These are phyloP conservation scores for Boletus sp. DNA, from an alignment of 1,284 basidiomycete genomes.

Conservation along the genomic window DNA sequence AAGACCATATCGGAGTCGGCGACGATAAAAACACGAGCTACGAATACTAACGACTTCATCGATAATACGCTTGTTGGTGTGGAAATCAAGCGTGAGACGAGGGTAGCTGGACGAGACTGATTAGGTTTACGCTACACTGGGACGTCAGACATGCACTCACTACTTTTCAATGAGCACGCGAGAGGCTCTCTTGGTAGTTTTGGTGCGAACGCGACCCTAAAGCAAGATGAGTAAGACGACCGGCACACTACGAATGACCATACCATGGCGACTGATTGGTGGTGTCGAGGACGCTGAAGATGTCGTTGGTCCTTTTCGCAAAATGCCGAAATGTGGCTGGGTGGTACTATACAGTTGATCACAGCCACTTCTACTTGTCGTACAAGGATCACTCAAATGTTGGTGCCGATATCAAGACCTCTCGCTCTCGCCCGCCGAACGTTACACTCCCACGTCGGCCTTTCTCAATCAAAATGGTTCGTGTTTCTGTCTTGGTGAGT, in stretches of 20 bases:
- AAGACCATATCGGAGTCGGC: conserved; percentile 3
- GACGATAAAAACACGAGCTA: not conserved
- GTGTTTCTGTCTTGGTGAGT: conserved; percentile 82
- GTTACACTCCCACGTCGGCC: conserved; percentile 1
- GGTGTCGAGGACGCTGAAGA: conserved; percentile 29
- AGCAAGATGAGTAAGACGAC: conserved; percentile 6
- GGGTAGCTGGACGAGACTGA: conserved; percentile 71
- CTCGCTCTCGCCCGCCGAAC: not conserved
- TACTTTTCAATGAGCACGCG: conserved; percentile 99
- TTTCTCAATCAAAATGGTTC: conserved; percentile 65
- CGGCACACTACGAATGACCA: not conserved
- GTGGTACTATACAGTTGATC: conserved; percentile 35
- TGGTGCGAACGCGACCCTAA: conserved; percentile 99
- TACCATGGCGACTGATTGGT: conserved; percentile 53
- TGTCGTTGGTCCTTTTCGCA: conserved; percentile 17
- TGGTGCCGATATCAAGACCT: conserved; percentile 14
- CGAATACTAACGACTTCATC: conserved; percentile 88
- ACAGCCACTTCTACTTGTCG: conserved; percentile 41
- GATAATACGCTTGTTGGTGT: conserved; percentile 99
- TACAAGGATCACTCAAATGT: not conserved
- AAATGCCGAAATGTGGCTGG: conserved; percentile 37
- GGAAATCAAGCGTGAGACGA: conserved; percentile 95
- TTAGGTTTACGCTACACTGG: not conserved
- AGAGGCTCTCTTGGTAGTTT: conserved; percentile 99
- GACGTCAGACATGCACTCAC: no score